These are phyloP conservation scores for Neurospora sp. DNA, from an alignment of 495 filamentous ascomycete genomes.

Conservation along the genomic window DNA sequence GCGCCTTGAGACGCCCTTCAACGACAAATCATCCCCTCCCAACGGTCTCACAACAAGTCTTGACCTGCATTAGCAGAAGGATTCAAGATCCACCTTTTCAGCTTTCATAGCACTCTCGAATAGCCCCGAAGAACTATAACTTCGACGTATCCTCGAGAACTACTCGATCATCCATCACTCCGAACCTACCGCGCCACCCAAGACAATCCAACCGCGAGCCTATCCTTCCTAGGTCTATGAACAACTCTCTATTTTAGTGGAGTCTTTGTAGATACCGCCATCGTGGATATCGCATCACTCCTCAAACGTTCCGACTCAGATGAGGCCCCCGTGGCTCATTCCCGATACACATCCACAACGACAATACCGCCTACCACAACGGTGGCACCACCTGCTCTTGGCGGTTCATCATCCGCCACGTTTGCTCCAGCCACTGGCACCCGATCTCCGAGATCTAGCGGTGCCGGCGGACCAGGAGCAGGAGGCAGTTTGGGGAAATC, in stretches of 20 bases:
- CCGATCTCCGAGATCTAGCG: slow-evolving; percentile 12
- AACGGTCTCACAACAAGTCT: background rate
- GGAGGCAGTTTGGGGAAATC: slow-evolving; percentile 5
- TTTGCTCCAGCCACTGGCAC: slow-evolving; percentile 15
- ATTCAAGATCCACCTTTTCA: background rate
- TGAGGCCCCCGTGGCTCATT: slow-evolving; percentile 52
- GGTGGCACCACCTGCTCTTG: slow-evolving; percentile 15
- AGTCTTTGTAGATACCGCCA: slow-evolving; percentile 44
- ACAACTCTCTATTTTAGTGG: slow-evolving; percentile 16
- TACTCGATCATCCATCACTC: background rate
- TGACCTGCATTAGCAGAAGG: background rate
- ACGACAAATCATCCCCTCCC: background rate
- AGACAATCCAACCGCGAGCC: slow-evolving; percentile 3
- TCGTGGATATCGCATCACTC: slow-evolving; percentile 82
- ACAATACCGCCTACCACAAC: slow-evolving; percentile 36
- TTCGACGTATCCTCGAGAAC: background rate
- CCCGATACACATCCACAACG: slow-evolving; percentile 42
- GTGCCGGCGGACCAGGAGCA: slow-evolving; percentile 1
- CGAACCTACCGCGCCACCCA: background rate
- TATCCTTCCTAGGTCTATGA: slow-evolving; percentile 21
- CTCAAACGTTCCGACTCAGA: slow-evolving; percentile 73
- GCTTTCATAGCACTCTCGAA: background rate
- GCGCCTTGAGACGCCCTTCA: background rate
- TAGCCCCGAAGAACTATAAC: background rate
- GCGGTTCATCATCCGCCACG: slow-evolving; percentile 8